Conservation (phyloP, 2,329 filamentous ascomycete genomes). For the Botryosphaeria dothidea region DNA sequence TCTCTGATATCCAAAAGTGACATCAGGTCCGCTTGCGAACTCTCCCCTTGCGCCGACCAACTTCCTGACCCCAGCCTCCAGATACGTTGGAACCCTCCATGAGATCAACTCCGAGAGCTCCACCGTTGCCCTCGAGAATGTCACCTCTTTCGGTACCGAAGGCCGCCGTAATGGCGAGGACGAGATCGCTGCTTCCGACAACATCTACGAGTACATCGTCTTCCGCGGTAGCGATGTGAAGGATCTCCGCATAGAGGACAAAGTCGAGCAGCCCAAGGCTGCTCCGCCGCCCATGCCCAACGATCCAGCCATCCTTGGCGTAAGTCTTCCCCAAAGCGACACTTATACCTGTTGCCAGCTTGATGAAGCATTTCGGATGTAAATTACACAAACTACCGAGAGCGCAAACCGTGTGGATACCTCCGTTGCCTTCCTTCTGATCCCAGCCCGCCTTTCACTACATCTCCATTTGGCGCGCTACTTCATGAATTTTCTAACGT, state of each 20-base stretch:
- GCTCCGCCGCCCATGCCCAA: slow-evolving; percentile 79
- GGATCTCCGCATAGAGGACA: slow-evolving; percentile 90
- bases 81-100: slow-evolving; percentile 93
- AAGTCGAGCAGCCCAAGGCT: slow-evolving; percentile 70
- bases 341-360: slow-evolving; percentile 27
- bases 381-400: slow-evolving; percentile 79
- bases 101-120: slow-evolving; percentile 98
- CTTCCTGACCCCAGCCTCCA: slow-evolving; percentile 40
- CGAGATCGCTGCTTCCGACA: slow-evolving; percentile 80
- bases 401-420: slow-evolving; percentile 95
- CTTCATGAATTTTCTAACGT: slow-evolving; percentile 10
- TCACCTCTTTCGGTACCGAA: slow-evolving; percentile 91
- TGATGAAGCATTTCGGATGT: slow-evolving; percentile 99
- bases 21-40: slow-evolving; percentile 71
- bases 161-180: slow-evolving; percentile 78
- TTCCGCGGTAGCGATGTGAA: slow-evolving; percentile 99
- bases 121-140: slow-evolving; percentile 95
- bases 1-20: slow-evolving; percentile 97
- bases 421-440: slow-evolving; percentile 99
- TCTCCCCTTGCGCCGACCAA: not conserved
- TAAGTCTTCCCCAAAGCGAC: slow-evolving; percentile 62
- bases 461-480: not conserved
- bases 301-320: slow-evolving; percentile 94
- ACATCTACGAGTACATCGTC: slow-evolving; percentile 97
- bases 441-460: slow-evolving; percentile 29